These are phyloP conservation scores for Lyophyllum semitale DNA, from an alignment of 768 basidiomycete species.

Conservation along the genomic window DNA sequence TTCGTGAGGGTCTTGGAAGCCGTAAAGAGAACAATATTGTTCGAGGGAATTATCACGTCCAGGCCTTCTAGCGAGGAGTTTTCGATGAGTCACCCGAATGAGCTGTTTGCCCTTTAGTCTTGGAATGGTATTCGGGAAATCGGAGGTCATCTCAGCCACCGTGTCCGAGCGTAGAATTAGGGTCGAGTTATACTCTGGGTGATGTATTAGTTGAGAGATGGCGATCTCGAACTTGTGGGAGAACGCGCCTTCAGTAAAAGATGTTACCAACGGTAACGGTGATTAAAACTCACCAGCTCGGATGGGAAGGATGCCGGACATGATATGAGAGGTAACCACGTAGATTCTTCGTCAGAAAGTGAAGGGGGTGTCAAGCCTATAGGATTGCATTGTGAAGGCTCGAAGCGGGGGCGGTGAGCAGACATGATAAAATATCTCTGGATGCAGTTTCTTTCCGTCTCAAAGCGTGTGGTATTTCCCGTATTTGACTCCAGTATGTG, in stretches of 20 bases:
- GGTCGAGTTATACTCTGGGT: slow-evolving; percentile 93
- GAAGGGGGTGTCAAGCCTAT: not conserved
- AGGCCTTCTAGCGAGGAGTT: slow-evolving; percentile 76
- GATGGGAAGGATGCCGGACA: slow-evolving; percentile 45
- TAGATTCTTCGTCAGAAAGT: slow-evolving; percentile 1
- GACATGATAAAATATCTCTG: slow-evolving; percentile 1
- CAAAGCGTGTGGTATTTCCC: not conserved
- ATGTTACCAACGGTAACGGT: not conserved
- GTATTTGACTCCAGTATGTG: not conserved
- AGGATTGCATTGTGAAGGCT: slow-evolving; percentile 15
- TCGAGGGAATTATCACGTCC: slow-evolving; percentile 72
- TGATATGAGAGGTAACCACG: slow-evolving; percentile 37
- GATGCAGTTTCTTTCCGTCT: not conserved
- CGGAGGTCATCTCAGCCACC: slow-evolving; percentile 38
- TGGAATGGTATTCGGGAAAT: slow-evolving; percentile 37
- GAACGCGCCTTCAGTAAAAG: not conserved
- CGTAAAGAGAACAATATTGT: slow-evolving; percentile 79
- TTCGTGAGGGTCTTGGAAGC: slow-evolving; percentile 15
- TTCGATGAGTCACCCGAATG: slow-evolving; percentile 61
- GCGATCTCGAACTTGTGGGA: slow-evolving; percentile 70
- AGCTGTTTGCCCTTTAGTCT: slow-evolving; percentile 35
- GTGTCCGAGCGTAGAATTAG: slow-evolving; percentile 86
- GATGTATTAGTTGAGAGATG: slow-evolving; percentile 71
- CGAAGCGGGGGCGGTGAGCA: slow-evolving; percentile 18
- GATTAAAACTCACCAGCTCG: slow-evolving; percentile 38